These are phyloP conservation scores for Macrophomina phaseolina DNA, from an alignment of 2,329 filamentous ascomycete genomes.

Conservation along the genomic window DNA sequence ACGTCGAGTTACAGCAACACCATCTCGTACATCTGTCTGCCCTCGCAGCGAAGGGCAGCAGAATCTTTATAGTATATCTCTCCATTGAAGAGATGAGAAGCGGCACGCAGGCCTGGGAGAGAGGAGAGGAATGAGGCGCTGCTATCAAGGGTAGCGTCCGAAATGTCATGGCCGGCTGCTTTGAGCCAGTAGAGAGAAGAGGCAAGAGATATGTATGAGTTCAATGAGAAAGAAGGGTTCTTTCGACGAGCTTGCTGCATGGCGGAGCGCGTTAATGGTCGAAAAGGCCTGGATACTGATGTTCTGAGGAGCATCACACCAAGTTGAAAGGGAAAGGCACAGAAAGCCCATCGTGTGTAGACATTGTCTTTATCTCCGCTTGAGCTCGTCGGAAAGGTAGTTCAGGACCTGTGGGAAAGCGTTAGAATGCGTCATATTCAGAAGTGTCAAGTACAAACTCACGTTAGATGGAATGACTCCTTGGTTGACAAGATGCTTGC, in stretches of 20 bases:
- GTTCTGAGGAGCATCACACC: neutral
- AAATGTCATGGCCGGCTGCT: neutral
- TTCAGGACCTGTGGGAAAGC: constrained; percentile 26
- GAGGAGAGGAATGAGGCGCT: neutral
- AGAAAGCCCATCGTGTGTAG: neutral
- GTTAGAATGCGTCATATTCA: neutral
- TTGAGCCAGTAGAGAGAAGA: neutral
- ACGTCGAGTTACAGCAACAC: too few relatives aligned
- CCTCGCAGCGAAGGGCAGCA: neutral
- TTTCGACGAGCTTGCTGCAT: neutral
- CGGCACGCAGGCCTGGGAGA: neutral
- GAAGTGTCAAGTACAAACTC: constrained; percentile 17
- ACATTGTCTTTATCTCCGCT: constrained; percentile 18
- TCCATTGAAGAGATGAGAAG: neutral
- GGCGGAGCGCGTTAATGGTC: neutral
- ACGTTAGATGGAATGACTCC: constrained; percentile 63
- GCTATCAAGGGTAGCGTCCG: neutral
- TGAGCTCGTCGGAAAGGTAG: constrained; percentile 28
- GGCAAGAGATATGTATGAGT: constrained; percentile 11
- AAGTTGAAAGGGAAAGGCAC: neutral
- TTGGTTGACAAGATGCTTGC: constrained; percentile 69
- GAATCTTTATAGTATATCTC: neutral
- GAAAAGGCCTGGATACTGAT: neutral
- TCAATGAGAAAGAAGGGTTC: neutral
- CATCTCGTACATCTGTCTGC: neutral